Evolutionary conservation across 495 filamentous ascomycete species (phyloP).

Genomic region (Neurospora sp.): DNA sequence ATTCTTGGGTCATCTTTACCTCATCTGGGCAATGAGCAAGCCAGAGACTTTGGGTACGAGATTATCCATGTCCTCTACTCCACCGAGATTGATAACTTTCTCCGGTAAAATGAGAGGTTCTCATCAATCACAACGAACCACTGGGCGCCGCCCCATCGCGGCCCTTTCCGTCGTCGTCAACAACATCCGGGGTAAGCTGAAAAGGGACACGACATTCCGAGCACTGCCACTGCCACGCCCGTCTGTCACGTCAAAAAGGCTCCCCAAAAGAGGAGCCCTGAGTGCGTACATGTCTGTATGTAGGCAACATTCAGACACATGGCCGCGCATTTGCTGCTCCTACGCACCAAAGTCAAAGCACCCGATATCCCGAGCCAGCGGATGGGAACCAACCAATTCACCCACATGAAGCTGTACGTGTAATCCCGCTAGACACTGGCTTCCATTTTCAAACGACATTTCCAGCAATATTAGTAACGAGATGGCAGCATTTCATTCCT

Average conservation of each 20-base stretch:
- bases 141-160: not conserved
- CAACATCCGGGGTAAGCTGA: not conserved
- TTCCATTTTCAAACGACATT: not conserved
- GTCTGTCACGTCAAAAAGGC: not conserved
- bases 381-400: not conserved
- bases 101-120: not conserved
- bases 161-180: not conserved
- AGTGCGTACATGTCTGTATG: no score
- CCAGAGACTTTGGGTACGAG: not conserved
- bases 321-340: not conserved
- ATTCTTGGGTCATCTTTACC: not conserved
- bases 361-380: not conserved
- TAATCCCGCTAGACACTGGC: not conserved
- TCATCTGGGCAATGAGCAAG: not conserved
- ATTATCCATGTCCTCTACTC: not conserved
- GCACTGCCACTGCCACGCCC: not conserved
- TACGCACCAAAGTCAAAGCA: not conserved
- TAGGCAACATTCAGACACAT: not conserved
- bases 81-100: not conserved
- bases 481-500: not conserved
- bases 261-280: not conserved
- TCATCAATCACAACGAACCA: not conserved
- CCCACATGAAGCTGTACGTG: not conserved
- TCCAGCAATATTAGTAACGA: not conserved
- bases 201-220: not conserved